Evolutionary conservation across 768 basidiomycete genomes (phyloP).

Genomic region (Hirschioporus abietinus): DNA sequence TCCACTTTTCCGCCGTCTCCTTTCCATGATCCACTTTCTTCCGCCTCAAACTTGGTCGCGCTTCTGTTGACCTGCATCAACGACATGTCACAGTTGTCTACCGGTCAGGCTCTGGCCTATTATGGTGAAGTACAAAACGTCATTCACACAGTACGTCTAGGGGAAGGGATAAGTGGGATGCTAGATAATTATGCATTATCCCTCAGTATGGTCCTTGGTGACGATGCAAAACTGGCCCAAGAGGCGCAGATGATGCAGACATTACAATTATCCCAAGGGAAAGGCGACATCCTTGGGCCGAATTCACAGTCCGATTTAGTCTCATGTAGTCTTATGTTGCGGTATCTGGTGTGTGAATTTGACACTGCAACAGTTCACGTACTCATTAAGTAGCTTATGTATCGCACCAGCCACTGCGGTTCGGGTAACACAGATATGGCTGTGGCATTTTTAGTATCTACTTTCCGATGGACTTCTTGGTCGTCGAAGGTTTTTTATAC

Average conservation of each 20-base stretch:
- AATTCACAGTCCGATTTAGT: conserved; percentile 62
- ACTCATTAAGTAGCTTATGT: conserved; percentile 39
- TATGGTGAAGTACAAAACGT: conserved; percentile 48
- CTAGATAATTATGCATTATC: conserved; percentile 57
- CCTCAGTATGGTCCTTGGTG: conserved; percentile 55
- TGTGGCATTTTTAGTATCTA: conserved; percentile 48
- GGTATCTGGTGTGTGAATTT: conserved; percentile 47
- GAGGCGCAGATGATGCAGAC: conserved; percentile 70
- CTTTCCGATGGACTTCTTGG: conserved; percentile 61
- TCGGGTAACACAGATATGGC: conserved; percentile 49
- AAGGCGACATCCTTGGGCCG: conserved; percentile 49
- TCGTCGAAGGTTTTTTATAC: conserved; percentile 59
- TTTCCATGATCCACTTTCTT: conserved; percentile 51
- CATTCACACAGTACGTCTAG: conserved; percentile 46
- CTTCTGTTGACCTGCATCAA: conserved; percentile 56
- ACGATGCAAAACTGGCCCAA: conserved; percentile 63
- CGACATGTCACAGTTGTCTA: conserved; percentile 57
- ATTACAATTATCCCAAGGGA: conserved; percentile 52
- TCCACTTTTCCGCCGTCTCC: conserved; percentile 39
- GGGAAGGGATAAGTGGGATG: conserved; percentile 46
- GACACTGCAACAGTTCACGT: neutral
- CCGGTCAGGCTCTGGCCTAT: conserved; percentile 49
- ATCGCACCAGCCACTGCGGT: conserved; percentile 57
- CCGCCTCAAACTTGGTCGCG: conserved; percentile 60
- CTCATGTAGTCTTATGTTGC: conserved; percentile 55